Base-by-base conservation (phyloP, 192 early-diverging fungal genomes). In the Coemansia sp. region DNA sequence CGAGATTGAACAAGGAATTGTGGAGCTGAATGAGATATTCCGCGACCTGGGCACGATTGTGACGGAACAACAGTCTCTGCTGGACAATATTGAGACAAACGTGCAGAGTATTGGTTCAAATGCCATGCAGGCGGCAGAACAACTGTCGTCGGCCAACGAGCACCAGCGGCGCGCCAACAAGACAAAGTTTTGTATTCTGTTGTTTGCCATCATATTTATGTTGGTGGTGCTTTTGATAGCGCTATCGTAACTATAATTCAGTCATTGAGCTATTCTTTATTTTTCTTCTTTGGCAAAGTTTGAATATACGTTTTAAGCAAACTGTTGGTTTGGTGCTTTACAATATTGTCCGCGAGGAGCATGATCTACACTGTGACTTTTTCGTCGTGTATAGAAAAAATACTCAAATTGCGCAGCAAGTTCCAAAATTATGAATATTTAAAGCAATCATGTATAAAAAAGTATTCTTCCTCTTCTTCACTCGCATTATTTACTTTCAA, bases 11-110 rank as follows among this genome's bases (percentile, higher is more conserved):
- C 86, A 89, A 59, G 94, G 92, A 21, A 97, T 98, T 51, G 87
- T 85, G 4, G 94, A 98, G 69, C 83, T 99, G 17, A 99, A 98
- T 74, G 95, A 98, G 73, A 93, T 99, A 62, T 99, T 99, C 73
- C 79, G 94, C 59, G 95, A 98, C 82, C 70, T 99, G 47, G 94
- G 93, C 0, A 95, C 94, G 4, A 85, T 99, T 63, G 96, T 99
- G n/a, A 92, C 93, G 24, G 96, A 99, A 72, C 97, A 99, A 85
- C 91, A 94, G 65, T 90, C 88, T 60, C 86, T 93, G 65, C 78
- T 99, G 9, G 97, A 97, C 60, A 96, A 93, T 57, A 99, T 99
- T 60, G 93, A 98, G 71, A 85, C 87, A 19, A 99, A 98, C 72
- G 93, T 99, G n/a, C 84, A 88, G 39, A 85, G 82, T 50, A 91